Base-by-base conservation (phyloP, 176 grass and related monocot species). In the Eragrostis nindensis region DNA sequence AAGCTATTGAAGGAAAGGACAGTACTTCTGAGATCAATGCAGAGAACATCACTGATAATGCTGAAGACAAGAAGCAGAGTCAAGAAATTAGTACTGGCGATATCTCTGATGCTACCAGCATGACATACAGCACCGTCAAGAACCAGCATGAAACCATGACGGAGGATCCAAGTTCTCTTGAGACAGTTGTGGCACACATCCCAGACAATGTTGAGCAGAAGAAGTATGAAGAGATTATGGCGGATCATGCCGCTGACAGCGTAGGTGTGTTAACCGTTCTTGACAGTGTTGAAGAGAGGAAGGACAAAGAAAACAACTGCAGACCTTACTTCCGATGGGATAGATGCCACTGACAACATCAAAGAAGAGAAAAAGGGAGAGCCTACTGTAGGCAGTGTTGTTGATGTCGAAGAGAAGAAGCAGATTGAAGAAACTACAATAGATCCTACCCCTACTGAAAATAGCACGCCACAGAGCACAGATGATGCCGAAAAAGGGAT, bases 1-100 rank as follows among this genome's bases (percentile, higher is more conserved):
- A 85, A 39, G 46, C 68, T 76, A 19, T 47, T 71, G 77, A 48
- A 46, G 82, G 76, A 77, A 65, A 85, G 48, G 62, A 49, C 40
- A 71, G 39, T 81, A 48, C 21, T 75, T 45, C 76, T 38, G 49
- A 84, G 48, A 49, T 38, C 22, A 67, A 71, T 38, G 47, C 15
- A 2, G 59, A 15, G 5, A 80, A 75, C 18, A n/a, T 15, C 40
- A 76, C 71, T 16, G 46, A 80, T 76, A 62, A 63, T 64, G 45
- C 46, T 71, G 71, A 80, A 70, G 87, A 72, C 55, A 71, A 43
- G 38, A 77, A 68, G 59, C 81, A 18, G 25, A 47, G 60, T 53
- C 76, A 85, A 87, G 80, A 84, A 72, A 49, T 40, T 76, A 60
- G 57, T 2, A 22, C 72, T n/a, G 55, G 69, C 32, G 8, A 6